Percentiles rank a stretch among this genome's conserved stretches.
Evolutionary conservation across 1,139 yeast species (phyloP).

Genomic region (Suhomyces yuchorum): DNA sequence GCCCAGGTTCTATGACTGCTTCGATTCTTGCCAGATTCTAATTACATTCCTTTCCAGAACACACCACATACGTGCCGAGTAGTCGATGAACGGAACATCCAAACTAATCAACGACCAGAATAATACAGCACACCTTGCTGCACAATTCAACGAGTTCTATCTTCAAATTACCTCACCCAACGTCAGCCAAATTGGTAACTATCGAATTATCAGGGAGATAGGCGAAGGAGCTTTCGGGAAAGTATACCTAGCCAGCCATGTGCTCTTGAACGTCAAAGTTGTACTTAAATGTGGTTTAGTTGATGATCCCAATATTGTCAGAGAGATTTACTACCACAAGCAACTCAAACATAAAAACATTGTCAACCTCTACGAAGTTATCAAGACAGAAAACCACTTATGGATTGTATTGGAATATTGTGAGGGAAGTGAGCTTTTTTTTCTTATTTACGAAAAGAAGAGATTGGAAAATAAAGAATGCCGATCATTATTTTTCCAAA

Average conservation of each 20-base stretch:
- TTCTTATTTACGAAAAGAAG: constrained; percentile 61
- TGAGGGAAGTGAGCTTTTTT: constrained; percentile 84
- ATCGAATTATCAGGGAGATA: constrained; percentile 65
- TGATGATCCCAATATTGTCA: constrained; percentile 82
- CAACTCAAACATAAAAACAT: constrained; percentile 84
- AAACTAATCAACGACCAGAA: constrained; percentile 31
- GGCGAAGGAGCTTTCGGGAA: constrained; percentile 95
- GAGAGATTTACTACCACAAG: constrained; percentile 88
- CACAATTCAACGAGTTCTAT: constrained; percentile 65
- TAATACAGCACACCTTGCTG: constrained; percentile 52
- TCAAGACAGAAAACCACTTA: constrained; percentile 74
- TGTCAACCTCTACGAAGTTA: constrained; percentile 81
- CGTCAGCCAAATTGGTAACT: constrained; percentile 72
- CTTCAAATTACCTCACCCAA: constrained; percentile 54
- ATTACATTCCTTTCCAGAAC: constrained; percentile 1
- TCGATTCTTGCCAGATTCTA: neutral
- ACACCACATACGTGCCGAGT: neutral
- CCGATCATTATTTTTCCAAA: constrained; percentile 68
- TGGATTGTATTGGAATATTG: constrained; percentile 93
- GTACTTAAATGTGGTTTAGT: constrained; percentile 86
- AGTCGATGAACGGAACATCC: constrained; percentile 22
- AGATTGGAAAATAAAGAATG: constrained; percentile 58
- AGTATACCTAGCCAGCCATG: constrained; percentile 81
- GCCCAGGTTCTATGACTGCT: neutral
- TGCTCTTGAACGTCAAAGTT: constrained; percentile 69